Conservation (phyloP, 306 rosid genomes). For the Glycine soja region DNA sequence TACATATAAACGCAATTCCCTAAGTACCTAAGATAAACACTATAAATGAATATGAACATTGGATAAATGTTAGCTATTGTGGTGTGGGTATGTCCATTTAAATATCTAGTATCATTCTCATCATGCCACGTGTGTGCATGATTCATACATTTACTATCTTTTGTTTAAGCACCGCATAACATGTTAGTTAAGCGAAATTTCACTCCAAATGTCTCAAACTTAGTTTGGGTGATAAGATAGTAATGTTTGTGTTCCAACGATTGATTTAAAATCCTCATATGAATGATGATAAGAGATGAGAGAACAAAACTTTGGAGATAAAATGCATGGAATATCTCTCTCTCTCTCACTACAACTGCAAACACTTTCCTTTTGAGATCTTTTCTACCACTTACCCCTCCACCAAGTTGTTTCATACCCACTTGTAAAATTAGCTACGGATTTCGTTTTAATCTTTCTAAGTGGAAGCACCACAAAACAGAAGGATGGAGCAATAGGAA, state of each 20-base stretch:
- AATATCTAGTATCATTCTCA: too few species aligned
- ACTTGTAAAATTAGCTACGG: conserved; percentile 33
- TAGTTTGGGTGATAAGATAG: background rate
- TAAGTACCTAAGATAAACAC: too few species aligned
- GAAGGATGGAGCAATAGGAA: conserved; percentile 1
- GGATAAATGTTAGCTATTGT: too few species aligned
- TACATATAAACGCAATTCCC: too few species aligned
- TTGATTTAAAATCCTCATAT: background rate
- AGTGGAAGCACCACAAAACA: conserved; percentile 38
- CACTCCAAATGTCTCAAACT: conserved; percentile 16
- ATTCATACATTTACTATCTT: too few species aligned
- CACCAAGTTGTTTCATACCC: conserved; percentile 50
- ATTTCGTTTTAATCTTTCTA: conserved; percentile 16
- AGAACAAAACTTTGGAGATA: conserved; percentile 38
- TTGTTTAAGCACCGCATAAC: too few species aligned
- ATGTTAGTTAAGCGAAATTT: background rate
- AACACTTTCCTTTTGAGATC: conserved; percentile 46
- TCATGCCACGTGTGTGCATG: too few species aligned
- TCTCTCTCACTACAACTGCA: conserved; percentile 49
- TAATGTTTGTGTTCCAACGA: background rate
- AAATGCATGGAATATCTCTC: conserved; percentile 53
- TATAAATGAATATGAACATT: too few species aligned
- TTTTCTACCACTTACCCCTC: conserved; percentile 37
- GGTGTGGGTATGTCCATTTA: too few species aligned
- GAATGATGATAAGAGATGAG: conserved; percentile 46